phyloP scores from a whole-genome alignment of 805 yeast species.

The Deakozyma indianensis region DNA sequence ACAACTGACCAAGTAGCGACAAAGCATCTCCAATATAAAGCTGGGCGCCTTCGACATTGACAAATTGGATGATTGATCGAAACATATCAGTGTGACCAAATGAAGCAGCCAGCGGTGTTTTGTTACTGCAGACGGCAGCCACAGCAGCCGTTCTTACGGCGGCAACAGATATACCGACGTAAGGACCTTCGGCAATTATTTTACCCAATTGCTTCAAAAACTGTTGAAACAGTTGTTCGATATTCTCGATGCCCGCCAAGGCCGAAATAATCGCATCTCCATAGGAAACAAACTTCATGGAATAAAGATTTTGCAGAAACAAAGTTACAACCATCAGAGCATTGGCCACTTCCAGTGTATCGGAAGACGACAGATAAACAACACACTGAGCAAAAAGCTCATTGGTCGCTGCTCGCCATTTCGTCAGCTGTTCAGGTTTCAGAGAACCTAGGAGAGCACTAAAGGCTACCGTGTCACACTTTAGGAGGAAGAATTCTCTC shows the following conservation, averaged over 20 bases:
- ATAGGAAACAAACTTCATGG: slow-evolving; percentile 15
- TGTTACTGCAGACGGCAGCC: slow-evolving; percentile 18
- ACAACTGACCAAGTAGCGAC: slow-evolving; percentile 22
- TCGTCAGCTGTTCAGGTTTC: slow-evolving; percentile 6
- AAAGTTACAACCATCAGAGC: slow-evolving; percentile 13
- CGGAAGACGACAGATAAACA: slow-evolving; percentile 1
- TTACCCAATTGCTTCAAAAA: slow-evolving; percentile 16
- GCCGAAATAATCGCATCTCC: slow-evolving; percentile 19
- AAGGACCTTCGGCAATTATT: slow-evolving; percentile 10
- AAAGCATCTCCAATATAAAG: slow-evolving; percentile 21
- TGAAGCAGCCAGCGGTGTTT: slow-evolving; percentile 20
- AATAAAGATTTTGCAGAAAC: slow-evolving; percentile 16
- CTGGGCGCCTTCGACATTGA: slow-evolving; percentile 15
- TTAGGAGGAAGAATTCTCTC: slow-evolving; percentile 12
- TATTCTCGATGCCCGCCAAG: slow-evolving; percentile 22
- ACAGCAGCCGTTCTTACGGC: slow-evolving; percentile 18
- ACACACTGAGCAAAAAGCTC: slow-evolving; percentile 6
- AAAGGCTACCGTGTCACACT: slow-evolving; percentile 12
- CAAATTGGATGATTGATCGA: slow-evolving; percentile 20
- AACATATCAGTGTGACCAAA: slow-evolving; percentile 24
- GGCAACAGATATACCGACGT: slow-evolving; percentile 10
- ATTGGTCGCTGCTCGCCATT: slow-evolving; percentile 5
- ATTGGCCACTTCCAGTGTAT: slow-evolving; percentile 10
- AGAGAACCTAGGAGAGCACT: slow-evolving; percentile 9
- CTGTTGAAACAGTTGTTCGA: slow-evolving; percentile 17